Evolutionary conservation across 129 eudicot genomes (phyloP).

Genomic region (Heracleum sosnowskyi): DNA sequence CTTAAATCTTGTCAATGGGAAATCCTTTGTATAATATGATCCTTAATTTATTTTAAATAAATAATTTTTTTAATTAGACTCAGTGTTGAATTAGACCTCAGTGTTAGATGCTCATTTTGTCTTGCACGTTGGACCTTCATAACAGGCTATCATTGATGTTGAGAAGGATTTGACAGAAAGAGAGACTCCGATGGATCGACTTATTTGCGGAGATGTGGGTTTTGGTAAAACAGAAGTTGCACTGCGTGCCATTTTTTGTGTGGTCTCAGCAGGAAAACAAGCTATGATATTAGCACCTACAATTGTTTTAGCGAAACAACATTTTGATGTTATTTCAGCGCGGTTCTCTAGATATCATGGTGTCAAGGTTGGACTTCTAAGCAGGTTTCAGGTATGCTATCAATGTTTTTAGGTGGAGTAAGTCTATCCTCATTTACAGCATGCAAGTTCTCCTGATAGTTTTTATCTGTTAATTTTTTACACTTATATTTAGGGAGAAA

Average conservation of each 20-base stretch:
- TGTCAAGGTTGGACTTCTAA: constrained; percentile 79
- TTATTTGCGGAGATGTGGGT: constrained; percentile 97
- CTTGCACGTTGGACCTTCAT: constrained; percentile 18
- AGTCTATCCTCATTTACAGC: not conserved
- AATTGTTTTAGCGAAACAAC: constrained; percentile 89
- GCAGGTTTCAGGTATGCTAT: constrained; percentile 87
- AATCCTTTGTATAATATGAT: not conserved
- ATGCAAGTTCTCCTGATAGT: not conserved
- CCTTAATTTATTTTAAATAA: not conserved
- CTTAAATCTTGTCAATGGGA: not conserved
- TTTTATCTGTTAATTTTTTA: too few species aligned
- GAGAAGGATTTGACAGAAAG: constrained; percentile 90
- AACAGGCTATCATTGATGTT: constrained; percentile 84
- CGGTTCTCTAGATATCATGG: constrained; percentile 68
- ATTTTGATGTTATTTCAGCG: constrained; percentile 76
- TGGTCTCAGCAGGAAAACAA: constrained; percentile 87
- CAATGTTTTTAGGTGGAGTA: constrained; percentile 10
- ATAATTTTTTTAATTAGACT: too few species aligned
- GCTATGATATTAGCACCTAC: constrained; percentile 97
- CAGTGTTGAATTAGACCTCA: not conserved
- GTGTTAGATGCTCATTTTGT: not conserved
- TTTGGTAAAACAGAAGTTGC: constrained; percentile 99
- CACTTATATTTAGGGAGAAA: too few species aligned
- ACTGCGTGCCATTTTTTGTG: constrained; percentile 78
- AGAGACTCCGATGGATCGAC: constrained; percentile 88